A percentile compares a stretch with the other conserved stretches of the same genome.
Evolutionary conservation across 306 rosid species (phyloP).

Genomic region (Calophaca sinica): DNA sequence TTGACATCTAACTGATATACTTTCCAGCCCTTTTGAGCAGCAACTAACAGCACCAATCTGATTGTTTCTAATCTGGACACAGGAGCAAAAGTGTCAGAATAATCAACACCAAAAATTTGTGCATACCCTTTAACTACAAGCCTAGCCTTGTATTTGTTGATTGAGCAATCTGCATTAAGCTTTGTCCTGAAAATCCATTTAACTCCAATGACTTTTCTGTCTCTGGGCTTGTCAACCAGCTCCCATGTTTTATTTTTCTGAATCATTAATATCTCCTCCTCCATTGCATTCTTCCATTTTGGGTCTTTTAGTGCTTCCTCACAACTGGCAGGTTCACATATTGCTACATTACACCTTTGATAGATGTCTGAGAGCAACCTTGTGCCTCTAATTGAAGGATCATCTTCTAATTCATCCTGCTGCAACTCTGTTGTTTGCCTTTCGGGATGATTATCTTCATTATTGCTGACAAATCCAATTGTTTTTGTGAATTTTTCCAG

Average conservation of each 20-base stretch:
- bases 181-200: too few species aligned
- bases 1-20: neutral
- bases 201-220: too few species aligned
- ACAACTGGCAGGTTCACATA: neutral
- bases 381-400: neutral
- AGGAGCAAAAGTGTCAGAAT: neutral
- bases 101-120: neutral
- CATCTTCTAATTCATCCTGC: neutral
- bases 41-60: neutral
- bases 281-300: neutral
- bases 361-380: neutral
- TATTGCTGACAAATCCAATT: neutral
- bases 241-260: conserved; percentile 7
- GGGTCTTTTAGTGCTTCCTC: neutral
- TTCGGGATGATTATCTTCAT: too few species aligned
- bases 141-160: too few species aligned
- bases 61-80: neutral
- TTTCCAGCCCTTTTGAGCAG: neutral
- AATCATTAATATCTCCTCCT: neutral
- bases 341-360: too few species aligned
- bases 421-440: neutral
- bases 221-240: neutral
- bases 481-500: neutral
- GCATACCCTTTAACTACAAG: neutral
- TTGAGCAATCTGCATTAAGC: too few species aligned